These are phyloP conservation scores for Xylariaceae sp. DNA, from an alignment of 2,329 filamentous ascomycete species.

Conservation along the genomic window DNA sequence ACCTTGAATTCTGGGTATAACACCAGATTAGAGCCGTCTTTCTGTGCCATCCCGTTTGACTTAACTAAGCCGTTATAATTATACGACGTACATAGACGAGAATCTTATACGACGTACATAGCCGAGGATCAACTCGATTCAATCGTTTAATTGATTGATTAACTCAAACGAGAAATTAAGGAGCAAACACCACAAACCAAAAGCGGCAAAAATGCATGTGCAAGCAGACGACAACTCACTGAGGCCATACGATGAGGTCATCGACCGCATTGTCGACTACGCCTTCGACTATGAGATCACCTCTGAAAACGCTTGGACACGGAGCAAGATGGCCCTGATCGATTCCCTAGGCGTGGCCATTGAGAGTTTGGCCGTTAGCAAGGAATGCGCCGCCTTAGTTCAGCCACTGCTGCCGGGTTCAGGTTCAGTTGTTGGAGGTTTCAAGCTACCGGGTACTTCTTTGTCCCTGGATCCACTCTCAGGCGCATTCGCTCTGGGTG, in stretches of 20 bases:
- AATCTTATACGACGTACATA: too few relatives aligned
- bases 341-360: conserved; percentile 19
- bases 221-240: conserved; percentile 14
- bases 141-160: too few relatives aligned
- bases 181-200: neutral
- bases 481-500: conserved; percentile 37
- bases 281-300: conserved; percentile 14
- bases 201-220: conserved; percentile 7
- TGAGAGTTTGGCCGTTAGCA: conserved; percentile 12
- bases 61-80: too few relatives aligned
- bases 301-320: conserved; percentile 10
- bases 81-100: too few relatives aligned
- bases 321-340: conserved; percentile 18
- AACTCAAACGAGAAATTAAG: too few relatives aligned
- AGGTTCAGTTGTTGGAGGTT: conserved; percentile 12
- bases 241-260: conserved; percentile 12
- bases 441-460: conserved; percentile 36
- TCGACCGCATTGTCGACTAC: conserved; percentile 13
- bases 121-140: too few relatives aligned
- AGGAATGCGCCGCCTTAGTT: conserved; percentile 15
- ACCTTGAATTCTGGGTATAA: too few relatives aligned
- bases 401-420: conserved; percentile 12
- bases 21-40: too few relatives aligned
- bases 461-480: conserved; percentile 34
- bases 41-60: too few relatives aligned